Evolutionary conservation across 345 rosid species (phyloP).

Genomic region (Hibiscus mutabilis): DNA sequence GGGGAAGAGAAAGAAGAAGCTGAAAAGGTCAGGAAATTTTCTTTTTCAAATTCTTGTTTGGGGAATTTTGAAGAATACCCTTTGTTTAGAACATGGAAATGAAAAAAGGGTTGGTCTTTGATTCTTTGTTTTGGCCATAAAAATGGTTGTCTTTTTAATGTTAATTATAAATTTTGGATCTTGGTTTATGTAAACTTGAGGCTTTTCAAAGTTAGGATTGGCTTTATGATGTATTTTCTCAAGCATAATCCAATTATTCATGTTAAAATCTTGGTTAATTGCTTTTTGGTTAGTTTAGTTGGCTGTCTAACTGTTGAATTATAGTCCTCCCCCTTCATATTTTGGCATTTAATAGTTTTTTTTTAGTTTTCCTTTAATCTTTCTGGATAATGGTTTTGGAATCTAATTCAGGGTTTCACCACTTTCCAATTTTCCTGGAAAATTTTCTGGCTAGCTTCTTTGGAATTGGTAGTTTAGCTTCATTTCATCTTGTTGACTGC

Average conservation of each 20-base stretch:
- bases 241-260: background rate
- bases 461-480: background rate
- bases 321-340: background rate
- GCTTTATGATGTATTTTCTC: background rate
- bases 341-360: background rate
- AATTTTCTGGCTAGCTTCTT: background rate
- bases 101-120: constrained; percentile 22
- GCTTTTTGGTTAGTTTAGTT: background rate
- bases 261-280: background rate
- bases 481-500: background rate
- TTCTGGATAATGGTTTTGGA: constrained; percentile 4
- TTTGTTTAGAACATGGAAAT: constrained; percentile 12
- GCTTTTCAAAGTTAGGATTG: background rate
- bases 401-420: background rate
- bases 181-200: background rate
- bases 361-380: background rate
- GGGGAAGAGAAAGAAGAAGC: constrained; percentile 28
- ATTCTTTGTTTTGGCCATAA: background rate
- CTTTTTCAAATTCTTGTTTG: background rate
- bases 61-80: constrained; percentile 20
- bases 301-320: background rate
- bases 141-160: constrained; percentile 10
- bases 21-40: constrained; percentile 27
- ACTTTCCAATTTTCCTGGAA: background rate
- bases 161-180: background rate